Evolutionary conservation across 1,284 basidiomycete genomes (phyloP), one percentile per base, ranked within the genome.

Genomic region (Termitomyces sp.): DNA sequence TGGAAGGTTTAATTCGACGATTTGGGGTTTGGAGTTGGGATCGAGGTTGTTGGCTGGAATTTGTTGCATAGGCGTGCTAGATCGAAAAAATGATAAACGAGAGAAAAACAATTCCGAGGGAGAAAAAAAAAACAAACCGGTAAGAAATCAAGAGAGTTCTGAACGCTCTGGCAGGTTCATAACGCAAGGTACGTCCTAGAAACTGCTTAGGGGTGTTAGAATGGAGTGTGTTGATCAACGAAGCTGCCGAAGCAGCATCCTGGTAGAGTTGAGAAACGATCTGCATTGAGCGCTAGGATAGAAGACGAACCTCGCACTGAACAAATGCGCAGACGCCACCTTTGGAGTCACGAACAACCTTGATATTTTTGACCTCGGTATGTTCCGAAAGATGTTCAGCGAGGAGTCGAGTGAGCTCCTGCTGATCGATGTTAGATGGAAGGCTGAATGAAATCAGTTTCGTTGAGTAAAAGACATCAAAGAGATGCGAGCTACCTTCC

Each of bases 251-350:
- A 18, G 69, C 63, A 2, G 82, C 73, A 59, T 81, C 73, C 86
- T 90, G 58, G 38, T 31, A 43, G 33, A n/a, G 26, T n/a, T 51
- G 13, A 39, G 39, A 31, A 16, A 30, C n/a, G 52, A 30, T 8
- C 49, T 14, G 33, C 2, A 30, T 11, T 21, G 19, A 24, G 46
- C 52, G 46, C 24, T 21, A 46, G 21, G 48, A 41, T 14, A 40
- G 40, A 26, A 52, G 56, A 45, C 74, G 46, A 62, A 87, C 88
- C 74, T 88, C 78, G 74, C 87, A 90, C 67, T 90, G 88, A 14
- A 89, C 81, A 64, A 91, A 91, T 45, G 88, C 88, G 62, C 88
- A 89, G 34, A 83, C 78, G 24, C 86, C 82, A 39, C 86, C 85
- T 64, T 83, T 85, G 53, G 76, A 78, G 64, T 91, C 87, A 52